Percentiles rank a stretch among this genome's conserved stretches.
These are phyloP conservation scores for Debaryomyces sp. DNA, from an alignment of 1,139 yeast species.

Conservation along the genomic window DNA sequence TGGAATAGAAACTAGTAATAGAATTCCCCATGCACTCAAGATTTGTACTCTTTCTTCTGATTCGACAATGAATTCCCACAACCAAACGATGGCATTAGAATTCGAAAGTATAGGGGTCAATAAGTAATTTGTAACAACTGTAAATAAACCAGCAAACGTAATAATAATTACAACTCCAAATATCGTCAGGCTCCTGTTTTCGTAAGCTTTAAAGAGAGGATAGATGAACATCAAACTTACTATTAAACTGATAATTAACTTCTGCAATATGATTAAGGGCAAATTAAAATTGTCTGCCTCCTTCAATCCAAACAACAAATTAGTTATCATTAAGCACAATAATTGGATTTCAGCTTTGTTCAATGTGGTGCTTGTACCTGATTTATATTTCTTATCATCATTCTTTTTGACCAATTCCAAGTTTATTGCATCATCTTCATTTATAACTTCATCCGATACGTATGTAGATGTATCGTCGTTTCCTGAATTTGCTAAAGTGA, in stretches of 20 bases:
- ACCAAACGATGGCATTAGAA: constrained; percentile 33
- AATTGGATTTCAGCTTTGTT: constrained; percentile 42
- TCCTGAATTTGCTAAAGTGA: constrained; percentile 35
- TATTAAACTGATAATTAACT: constrained; percentile 30
- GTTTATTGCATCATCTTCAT: constrained; percentile 18
- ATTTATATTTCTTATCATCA: constrained; percentile 13
- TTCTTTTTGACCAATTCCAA: constrained; percentile 10
- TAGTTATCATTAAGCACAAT: constrained; percentile 29
- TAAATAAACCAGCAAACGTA: constrained; percentile 25
- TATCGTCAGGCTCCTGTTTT: constrained; percentile 10
- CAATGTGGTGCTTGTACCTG: constrained; percentile 25
- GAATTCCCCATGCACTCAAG: constrained; percentile 44
- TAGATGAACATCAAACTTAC: constrained; percentile 21
- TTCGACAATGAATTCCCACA: constrained; percentile 24
- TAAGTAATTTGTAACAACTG: constrained; percentile 29
- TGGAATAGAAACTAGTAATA: constrained; percentile 41
- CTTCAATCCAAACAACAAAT: constrained; percentile 31
- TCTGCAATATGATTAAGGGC: constrained; percentile 39
- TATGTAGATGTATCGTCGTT: constrained; percentile 18
- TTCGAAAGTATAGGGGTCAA: constrained; percentile 25
- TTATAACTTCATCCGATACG: constrained; percentile 22
- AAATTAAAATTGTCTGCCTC: constrained; percentile 17
- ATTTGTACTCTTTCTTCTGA: constrained; percentile 30
- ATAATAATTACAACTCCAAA: constrained; percentile 13
- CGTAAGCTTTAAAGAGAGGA: constrained; percentile 22